These are phyloP conservation scores for Sphaerulina populicola DNA, from an alignment of 2,329 filamentous ascomycete species.

Conservation along the genomic window DNA sequence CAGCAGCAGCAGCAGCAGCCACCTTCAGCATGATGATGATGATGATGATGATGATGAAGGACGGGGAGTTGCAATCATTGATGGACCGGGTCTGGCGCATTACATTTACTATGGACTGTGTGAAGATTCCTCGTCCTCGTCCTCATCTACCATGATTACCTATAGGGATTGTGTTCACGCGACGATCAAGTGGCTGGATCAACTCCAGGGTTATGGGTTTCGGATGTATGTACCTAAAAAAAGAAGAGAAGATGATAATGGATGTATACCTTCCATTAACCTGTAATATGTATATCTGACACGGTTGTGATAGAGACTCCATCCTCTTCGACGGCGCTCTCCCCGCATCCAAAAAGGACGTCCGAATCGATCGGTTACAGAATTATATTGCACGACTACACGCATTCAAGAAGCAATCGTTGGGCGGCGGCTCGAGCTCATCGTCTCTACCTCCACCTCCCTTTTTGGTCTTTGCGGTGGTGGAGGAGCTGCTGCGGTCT, in stretches of 20 bases:
- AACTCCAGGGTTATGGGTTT: conserved; percentile 49
- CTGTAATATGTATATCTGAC: neutral
- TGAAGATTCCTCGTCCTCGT: neutral
- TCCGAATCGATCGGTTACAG: conserved; percentile 54
- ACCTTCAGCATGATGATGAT: no score
- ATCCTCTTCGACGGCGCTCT: conserved; percentile 85
- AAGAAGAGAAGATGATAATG: no score
- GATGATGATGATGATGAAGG: neutral
- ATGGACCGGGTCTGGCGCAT: conserved; percentile 72
- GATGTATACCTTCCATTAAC: conserved; percentile 1
- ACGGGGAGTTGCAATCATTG: conserved; percentile 48
- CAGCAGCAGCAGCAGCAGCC: no score
- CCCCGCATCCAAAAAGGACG: conserved; percentile 56
- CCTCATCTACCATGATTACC: neutral
- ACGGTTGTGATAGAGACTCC: conserved; percentile 47
- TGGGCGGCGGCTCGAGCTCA: no score
- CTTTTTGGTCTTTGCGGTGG: conserved; percentile 69
- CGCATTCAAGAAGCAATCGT: conserved; percentile 35
- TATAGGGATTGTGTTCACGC: conserved; percentile 56
- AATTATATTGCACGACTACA: conserved; percentile 51
- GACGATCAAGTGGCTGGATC: conserved; percentile 55
- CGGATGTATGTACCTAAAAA: conserved; percentile 56
- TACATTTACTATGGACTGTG: conserved; percentile 50
- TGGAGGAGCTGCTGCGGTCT: conserved; percentile 56
- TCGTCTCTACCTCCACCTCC: conserved; percentile 52